Conservation (phyloP, 2,329 filamentous ascomycete genomes). For the Colletotrichum gigasporum region DNA sequence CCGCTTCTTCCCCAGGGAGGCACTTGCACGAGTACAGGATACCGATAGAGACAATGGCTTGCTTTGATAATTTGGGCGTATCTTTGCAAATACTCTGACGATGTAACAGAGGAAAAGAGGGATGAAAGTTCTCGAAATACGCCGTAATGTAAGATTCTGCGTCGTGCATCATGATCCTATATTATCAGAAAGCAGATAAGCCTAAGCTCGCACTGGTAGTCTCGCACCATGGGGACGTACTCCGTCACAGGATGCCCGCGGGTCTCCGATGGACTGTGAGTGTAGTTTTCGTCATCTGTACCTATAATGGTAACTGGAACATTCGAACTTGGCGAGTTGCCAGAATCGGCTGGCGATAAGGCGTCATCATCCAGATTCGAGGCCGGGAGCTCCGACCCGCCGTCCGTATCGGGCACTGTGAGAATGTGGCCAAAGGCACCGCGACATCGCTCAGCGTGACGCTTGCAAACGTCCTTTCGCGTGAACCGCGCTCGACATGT, state of each 20-base stretch:
- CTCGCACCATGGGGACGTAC: neutral
- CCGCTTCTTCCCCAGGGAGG: constrained; percentile 17
- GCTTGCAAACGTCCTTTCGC: constrained; percentile 34
- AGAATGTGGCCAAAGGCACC: constrained; percentile 4
- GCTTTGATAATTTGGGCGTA: constrained; percentile 12
- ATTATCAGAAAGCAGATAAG: neutral
- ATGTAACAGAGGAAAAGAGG: constrained; percentile 36
- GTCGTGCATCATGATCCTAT: neutral
- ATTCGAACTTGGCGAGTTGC: neutral
- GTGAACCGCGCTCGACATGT: constrained; percentile 34
- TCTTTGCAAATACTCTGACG: constrained; percentile 29
- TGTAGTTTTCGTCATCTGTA: neutral
- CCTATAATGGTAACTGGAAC: neutral
- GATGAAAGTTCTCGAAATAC: constrained; percentile 36
- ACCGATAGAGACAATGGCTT: constrained; percentile 34
- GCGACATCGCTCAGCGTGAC: constrained; percentile 31
- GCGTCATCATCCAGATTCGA: neutral
- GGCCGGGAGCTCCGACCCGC: neutral
- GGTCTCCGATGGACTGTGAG: neutral
- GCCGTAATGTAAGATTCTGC: constrained; percentile 27
- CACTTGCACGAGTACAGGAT: constrained; percentile 32
- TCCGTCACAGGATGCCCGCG: neutral
- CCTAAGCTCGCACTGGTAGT: neutral
- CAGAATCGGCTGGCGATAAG: neutral
- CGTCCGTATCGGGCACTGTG: neutral